Evolutionary conservation across 345 rosid genomes (phyloP), one percentile per base, ranked within the genome.

Genomic region (Capsella bursapastoris): DNA sequence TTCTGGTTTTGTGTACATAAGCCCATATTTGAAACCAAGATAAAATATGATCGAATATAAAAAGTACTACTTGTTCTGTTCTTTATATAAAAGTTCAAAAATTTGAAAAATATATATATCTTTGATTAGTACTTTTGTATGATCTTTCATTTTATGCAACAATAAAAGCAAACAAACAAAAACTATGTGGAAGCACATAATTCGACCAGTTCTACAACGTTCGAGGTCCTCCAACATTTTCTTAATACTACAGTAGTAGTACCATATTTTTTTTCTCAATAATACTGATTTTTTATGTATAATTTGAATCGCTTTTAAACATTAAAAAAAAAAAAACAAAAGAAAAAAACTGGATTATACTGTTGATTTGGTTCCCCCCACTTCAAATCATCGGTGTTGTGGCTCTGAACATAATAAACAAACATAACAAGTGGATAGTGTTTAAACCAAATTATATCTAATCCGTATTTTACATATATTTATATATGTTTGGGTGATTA

Each of bases 321-420:
- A 53, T 13, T 7, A n/a, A n/a, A n/a, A n/a, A n/a, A n/a, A n/a
- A n/a, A n/a, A n/a, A n/a, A n/a, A n/a, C n/a, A n/a, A n/a, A n/a
- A n/a, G n/a, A n/a, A n/a, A n/a, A n/a, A n/a, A n/a, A n/a, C 25
- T 15, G 41, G 25, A 4, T 8, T 57, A 22, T 15, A 58, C 27
- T 15, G 8, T 58, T 35, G 3, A 34, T 15, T 5, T 57, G n/a
- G n/a, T n/a, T n/a, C n/a, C n/a, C n/a, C n/a, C n/a, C n/a, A n/a
- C n/a, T n/a, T n/a, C 63, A 32, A 58, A 37, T 58, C 64, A 10
- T 35, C 35, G 45, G 45, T 35, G 47, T 38, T 38, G 31, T 37
- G 31, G 47, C 5, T 58, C 29, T 59, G 45, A 16, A 50, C 13
- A 50, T 18, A 22, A 50, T 18, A 22, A 48, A 48, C 52, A 48